Percentiles rank a stretch among this genome's conserved stretches.
These are phyloP conservation scores for Exophiala aquamarina DNA, from an alignment of 2,329 filamentous ascomycete genomes.

Conservation along the genomic window DNA sequence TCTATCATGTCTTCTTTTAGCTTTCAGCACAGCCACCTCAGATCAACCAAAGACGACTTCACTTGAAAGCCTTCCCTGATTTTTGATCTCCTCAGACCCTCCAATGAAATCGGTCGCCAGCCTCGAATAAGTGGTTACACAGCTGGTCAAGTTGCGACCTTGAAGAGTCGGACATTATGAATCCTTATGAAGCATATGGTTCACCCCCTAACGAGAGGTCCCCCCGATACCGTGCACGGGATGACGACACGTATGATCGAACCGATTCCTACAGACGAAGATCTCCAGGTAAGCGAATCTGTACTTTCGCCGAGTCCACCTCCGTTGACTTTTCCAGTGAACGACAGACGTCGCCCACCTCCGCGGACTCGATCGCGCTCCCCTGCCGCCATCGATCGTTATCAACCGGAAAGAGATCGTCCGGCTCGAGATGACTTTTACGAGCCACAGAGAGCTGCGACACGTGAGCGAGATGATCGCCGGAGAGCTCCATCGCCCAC, in stretches of 20 bases:
- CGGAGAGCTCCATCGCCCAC: constrained; percentile 59
- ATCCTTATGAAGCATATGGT: constrained; percentile 47
- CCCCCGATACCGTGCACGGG: constrained; percentile 37
- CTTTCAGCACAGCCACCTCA: constrained; percentile 11
- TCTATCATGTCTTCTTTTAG: constrained; percentile 23
- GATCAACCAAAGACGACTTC: constrained; percentile 9
- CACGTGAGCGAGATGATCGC: constrained; percentile 57
- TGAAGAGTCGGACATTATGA: constrained; percentile 35
- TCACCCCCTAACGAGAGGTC: constrained; percentile 38
- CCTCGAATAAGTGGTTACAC: background rate
- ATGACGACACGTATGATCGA: constrained; percentile 40
- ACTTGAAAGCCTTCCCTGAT: constrained; percentile 6
- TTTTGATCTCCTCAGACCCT: background rate
- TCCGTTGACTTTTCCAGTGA: constrained; percentile 5
- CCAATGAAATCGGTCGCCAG: constrained; percentile 7
- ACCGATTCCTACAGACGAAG: constrained; percentile 46
- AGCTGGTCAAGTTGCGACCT: background rate
- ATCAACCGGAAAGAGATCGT: constrained; percentile 53
- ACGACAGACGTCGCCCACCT: constrained; percentile 46
- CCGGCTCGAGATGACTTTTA: constrained; percentile 61
- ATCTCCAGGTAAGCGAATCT: constrained; percentile 48
- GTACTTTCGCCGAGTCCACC: background rate
- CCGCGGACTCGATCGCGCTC: constrained; percentile 58
- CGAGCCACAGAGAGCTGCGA: constrained; percentile 36
- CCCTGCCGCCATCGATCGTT: constrained; percentile 62